These are phyloP conservation scores for Solanum hybrid DNA, from an alignment of 305 asterid species.

Conservation along the genomic window DNA sequence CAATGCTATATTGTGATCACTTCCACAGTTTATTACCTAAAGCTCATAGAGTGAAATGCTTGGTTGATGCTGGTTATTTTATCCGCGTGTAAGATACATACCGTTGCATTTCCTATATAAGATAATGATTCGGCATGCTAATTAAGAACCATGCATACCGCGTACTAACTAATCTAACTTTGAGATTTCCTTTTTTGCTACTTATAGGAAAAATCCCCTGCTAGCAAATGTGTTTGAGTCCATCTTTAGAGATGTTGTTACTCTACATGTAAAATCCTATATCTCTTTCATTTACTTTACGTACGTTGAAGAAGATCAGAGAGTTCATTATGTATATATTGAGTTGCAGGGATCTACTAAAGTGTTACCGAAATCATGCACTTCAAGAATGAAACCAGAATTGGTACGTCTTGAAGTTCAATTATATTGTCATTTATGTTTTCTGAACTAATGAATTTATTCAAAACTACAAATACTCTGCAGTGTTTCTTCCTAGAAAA, in stretches of 20 bases:
- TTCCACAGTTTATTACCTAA: slow-evolving; percentile 39
- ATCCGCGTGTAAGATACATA: slow-evolving; percentile 39
- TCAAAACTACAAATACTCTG: neutral
- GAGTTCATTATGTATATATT: too few relatives aligned
- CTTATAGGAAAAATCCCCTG: slow-evolving; percentile 36
- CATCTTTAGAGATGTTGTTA: slow-evolving; percentile 32
- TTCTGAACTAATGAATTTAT: neutral
- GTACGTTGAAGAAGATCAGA: too few relatives aligned
- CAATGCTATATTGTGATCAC: slow-evolving; percentile 55
- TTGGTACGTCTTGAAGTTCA: neutral
- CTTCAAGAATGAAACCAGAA: neutral
- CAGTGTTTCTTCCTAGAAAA: neutral
- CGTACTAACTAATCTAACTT: neutral
- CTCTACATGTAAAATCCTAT: slow-evolving; percentile 21
- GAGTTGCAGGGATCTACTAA: neutral
- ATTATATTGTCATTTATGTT: neutral
- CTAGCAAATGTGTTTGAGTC: slow-evolving; percentile 30
- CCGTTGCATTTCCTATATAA: neutral
- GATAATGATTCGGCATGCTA: neutral
- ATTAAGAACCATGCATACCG: neutral
- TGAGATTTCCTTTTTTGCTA: neutral
- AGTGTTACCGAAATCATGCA: neutral
- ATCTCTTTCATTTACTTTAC: neutral
- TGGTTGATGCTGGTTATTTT: slow-evolving; percentile 72
- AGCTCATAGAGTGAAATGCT: slow-evolving; percentile 50